Evolutionary conservation across 176 grass and related monocot genomes (phyloP).

Genomic region (Rhynchospora breviuscula): DNA sequence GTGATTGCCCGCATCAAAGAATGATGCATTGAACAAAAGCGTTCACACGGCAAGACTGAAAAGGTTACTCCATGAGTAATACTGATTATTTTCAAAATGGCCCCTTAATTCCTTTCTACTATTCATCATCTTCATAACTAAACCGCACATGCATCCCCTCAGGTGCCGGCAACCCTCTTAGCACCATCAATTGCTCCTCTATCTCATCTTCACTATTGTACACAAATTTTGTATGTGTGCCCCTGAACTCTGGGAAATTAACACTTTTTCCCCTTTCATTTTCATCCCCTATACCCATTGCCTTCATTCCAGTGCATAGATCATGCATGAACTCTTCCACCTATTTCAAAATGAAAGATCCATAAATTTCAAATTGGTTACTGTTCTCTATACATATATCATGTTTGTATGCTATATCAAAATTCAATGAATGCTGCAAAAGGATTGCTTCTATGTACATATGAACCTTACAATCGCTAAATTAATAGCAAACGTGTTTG

Average conservation of each 20-base stretch:
- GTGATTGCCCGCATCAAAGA: not conserved
- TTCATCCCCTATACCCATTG: conserved; percentile 10
- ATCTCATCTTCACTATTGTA: conserved; percentile 45
- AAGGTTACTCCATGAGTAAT: not conserved
- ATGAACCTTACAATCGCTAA: not conserved
- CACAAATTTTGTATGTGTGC: conserved; percentile 27
- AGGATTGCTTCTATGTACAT: not conserved
- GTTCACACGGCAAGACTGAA: not conserved
- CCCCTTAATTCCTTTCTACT: not conserved
- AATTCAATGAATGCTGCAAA: not conserved
- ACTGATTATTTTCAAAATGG: not conserved
- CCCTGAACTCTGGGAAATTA: conserved; percentile 13
- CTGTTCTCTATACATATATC: not conserved
- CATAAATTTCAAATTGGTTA: not conserved
- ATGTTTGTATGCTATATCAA: not conserved
- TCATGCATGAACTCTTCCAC: conserved; percentile 10
- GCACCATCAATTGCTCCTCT: conserved; percentile 14
- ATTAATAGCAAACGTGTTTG: no score
- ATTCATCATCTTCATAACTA: conserved; percentile 24
- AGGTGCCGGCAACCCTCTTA: conserved; percentile 26
- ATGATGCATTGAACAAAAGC: not conserved
- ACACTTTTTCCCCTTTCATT: not conserved
- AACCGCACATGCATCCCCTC: conserved; percentile 31
- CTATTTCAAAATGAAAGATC: conserved; percentile 8
- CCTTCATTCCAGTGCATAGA: conserved; percentile 5